Conservation (phyloP, 306 rosid species). For the Acacia melanoxylon region DNA sequence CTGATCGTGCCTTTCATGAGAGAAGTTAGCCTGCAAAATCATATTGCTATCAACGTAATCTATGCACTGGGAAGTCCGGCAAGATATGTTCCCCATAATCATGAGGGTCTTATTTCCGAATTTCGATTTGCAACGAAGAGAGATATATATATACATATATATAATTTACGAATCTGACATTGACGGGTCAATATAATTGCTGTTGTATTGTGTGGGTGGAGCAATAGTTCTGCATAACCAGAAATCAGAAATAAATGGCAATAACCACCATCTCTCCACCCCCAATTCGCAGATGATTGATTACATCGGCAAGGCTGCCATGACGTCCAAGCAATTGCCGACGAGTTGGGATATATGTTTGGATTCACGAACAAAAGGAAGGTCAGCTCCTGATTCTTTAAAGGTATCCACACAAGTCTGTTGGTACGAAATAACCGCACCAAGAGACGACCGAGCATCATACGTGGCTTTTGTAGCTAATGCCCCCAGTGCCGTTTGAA, state of each 20-base stretch:
- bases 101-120: no score
- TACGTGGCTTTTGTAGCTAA: background rate
- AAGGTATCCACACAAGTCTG: conserved; percentile 18
- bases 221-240: no score
- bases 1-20: no score
- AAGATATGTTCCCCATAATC: no score
- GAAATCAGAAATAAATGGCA: no score
- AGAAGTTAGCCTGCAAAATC: no score
- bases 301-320: background rate
- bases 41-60: no score
- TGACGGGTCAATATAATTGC: no score
- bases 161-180: background rate
- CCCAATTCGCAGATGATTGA: background rate
- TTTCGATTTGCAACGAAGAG: no score
- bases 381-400: background rate
- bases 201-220: no score
- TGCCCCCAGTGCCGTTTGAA: background rate
- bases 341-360: background rate
- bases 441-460: background rate
- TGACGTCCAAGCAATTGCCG: conserved; percentile 26
- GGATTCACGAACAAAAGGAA: background rate
- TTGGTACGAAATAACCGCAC: background rate
- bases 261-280: background rate
- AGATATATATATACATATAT: no score
- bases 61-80: no score